Evolutionary conservation across 2,329 filamentous ascomycete species (phyloP).

Genomic region (Trichoderma brevicompactum): DNA sequence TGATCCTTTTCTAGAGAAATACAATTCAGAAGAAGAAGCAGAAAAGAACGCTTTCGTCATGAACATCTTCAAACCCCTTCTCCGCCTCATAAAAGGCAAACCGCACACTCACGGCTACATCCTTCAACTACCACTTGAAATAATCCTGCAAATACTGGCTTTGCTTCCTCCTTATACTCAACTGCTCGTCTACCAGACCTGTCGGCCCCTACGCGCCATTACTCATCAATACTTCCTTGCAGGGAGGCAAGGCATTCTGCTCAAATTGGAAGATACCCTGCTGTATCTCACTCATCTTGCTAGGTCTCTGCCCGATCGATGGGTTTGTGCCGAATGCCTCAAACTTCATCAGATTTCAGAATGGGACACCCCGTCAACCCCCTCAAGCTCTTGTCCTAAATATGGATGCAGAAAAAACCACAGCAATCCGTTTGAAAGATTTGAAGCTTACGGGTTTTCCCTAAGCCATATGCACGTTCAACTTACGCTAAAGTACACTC

Average conservation of each 20-base stretch:
- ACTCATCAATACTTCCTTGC: not conserved
- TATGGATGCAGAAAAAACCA: not conserved
- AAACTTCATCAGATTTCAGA: not conserved
- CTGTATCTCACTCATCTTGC: constrained; percentile 9
- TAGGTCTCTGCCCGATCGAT: constrained; percentile 4
- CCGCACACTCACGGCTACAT: not conserved
- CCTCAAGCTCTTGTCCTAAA: too few species aligned
- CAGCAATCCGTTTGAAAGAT: not conserved
- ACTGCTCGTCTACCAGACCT: not conserved
- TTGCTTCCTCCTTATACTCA: not conserved
- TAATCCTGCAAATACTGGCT: not conserved
- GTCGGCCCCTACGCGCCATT: not conserved
- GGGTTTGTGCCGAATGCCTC: constrained; percentile 2
- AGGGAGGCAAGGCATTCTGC: not conserved
- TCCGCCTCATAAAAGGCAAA: not conserved
- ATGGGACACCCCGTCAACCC: constrained; percentile 2
- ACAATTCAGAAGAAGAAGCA: not conserved
- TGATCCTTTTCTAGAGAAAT: too few species aligned
- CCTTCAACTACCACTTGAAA: constrained; percentile 6
- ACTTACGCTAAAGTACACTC: constrained; percentile 13
- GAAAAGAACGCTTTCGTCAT: not conserved
- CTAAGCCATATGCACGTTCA: constrained; percentile 5
- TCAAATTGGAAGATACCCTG: not conserved
- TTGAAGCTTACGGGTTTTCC: not conserved
- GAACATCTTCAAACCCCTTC: not conserved